Base-by-base conservation (phyloP, 768 basidiomycete genomes). In the Mycena belliarum region DNA sequence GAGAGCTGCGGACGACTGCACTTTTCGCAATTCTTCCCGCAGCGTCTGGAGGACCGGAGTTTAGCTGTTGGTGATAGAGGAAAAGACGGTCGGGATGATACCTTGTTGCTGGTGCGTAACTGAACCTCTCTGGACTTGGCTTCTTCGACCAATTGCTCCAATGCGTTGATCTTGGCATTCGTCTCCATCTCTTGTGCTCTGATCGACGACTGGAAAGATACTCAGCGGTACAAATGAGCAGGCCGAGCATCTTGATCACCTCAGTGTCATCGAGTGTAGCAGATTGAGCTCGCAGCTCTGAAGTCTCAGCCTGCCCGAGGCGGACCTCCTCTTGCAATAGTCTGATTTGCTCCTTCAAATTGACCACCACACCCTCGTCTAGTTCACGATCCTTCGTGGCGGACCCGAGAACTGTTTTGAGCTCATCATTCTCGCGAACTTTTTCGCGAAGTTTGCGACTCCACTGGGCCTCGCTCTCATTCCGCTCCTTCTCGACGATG, bases 1-100 rank as follows among this genome's bases (percentile, higher is more conserved):
- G 26, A 98, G 71, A 1, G 93, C 88, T 40, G 91, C 91, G 20
- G 95, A 96, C 1, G 89, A 91, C 71, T 98, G 97, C 2, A 99
- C 88, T 70, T 98, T 98, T 40, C 94, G 88, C 44, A 99, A 73
- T 69, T 99, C 96, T 50, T 98, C 97, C 10, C 95, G 88, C 18
- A 98, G 76, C 0, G 85, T 92, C 92, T 96, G 37, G 33, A 15
- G 2, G 10, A 8, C 3, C 20, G 8, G 29, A 6, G 29, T 12
- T 51, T n/a, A 37, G 45, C 16, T 53, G 5, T 63, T 43, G 55
- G 41, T 40, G 52, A 46, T 23, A 25, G 32, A 9, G 23, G 54
- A 32, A 47, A 7, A 52, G 16, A 18, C 42, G 21, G 1, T 12
- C 46, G n/a, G n/a, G n/a, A 51, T 56, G 72, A 52, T 63, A 88